phyloP scores from a whole-genome alignment of 768 basidiomycete species.

The Suillus spraguei region DNA sequence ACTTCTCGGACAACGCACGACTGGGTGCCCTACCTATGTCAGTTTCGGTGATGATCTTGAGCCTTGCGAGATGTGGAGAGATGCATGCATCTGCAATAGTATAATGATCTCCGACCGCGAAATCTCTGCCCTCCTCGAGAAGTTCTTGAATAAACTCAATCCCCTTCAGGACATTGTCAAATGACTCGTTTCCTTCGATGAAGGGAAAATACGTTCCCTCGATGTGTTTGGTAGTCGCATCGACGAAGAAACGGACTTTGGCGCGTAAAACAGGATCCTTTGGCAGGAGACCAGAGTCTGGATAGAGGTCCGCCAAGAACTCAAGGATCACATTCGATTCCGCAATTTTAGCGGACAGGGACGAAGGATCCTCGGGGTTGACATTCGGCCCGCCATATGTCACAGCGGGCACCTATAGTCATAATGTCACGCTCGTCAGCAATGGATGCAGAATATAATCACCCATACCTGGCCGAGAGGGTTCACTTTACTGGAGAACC shows the following conservation, averaged over 20 bases:
- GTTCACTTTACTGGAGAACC: slow-evolving; percentile 63
- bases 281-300: slow-evolving; percentile 47
- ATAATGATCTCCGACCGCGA: slow-evolving; percentile 42
- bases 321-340: slow-evolving; percentile 66
- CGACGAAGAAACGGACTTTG: slow-evolving; percentile 59
- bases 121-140: slow-evolving; percentile 47
- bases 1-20: no score
- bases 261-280: slow-evolving; percentile 55
- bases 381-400: slow-evolving; percentile 59
- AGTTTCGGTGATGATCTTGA: slow-evolving; percentile 38
- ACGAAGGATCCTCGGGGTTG: slow-evolving; percentile 52
- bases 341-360: slow-evolving; percentile 54
- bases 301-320: slow-evolving; percentile 60
- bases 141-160: slow-evolving; percentile 50
- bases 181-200: slow-evolving; percentile 37
- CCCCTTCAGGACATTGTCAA: slow-evolving; percentile 40
- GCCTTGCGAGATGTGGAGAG: slow-evolving; percentile 54
- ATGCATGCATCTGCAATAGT: slow-evolving; percentile 63
- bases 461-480: slow-evolving; percentile 57
- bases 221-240: slow-evolving; percentile 43
- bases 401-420: slow-evolving; percentile 52
- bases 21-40: no score
- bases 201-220: slow-evolving; percentile 21
- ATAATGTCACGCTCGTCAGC: no score
- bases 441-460: not conserved